These are phyloP conservation scores for Phoma sp. DNA, from an alignment of 2,329 filamentous ascomycete genomes.

Conservation along the genomic window DNA sequence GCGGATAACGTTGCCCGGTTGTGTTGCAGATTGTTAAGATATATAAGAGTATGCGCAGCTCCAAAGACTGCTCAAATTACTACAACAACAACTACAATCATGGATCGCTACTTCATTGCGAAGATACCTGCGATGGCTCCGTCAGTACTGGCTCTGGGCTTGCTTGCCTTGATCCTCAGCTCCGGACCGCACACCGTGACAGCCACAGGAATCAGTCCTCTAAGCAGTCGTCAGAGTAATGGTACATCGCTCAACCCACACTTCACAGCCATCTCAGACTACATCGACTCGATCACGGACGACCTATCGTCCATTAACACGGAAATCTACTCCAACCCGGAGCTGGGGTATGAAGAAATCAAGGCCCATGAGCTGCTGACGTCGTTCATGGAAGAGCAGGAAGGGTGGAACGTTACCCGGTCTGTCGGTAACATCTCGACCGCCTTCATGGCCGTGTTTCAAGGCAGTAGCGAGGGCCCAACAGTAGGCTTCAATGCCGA, in stretches of 20 bases:
- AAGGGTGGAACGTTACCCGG: slow-evolving; percentile 36
- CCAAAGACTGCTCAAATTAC: neutral
- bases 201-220: neutral
- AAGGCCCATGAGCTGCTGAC: slow-evolving; percentile 60
- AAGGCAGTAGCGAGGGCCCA: slow-evolving; percentile 42
- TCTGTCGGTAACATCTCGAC: slow-evolving; percentile 46
- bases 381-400: slow-evolving; percentile 53
- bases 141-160: slow-evolving; percentile 5
- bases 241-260: slow-evolving; percentile 3
- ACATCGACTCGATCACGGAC: slow-evolving; percentile 20
- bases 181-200: neutral
- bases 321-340: slow-evolving; percentile 60
- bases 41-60: neutral
- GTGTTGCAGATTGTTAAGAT: neutral
- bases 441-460: slow-evolving; percentile 40
- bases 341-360: slow-evolving; percentile 57
- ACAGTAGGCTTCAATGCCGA: slow-evolving; percentile 55
- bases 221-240: slow-evolving; percentile 14
- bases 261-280: slow-evolving; percentile 21
- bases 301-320: slow-evolving; percentile 56
- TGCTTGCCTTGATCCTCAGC: slow-evolving; percentile 6
- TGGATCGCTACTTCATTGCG: slow-evolving; percentile 2
- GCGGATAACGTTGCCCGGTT: neutral
- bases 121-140: slow-evolving; percentile 6
- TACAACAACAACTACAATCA: neutral